Evolutionary conservation across 768 basidiomycete species (phyloP), one percentile per base, ranked within the genome.

Genomic region (Leccinum barrowsii): DNA sequence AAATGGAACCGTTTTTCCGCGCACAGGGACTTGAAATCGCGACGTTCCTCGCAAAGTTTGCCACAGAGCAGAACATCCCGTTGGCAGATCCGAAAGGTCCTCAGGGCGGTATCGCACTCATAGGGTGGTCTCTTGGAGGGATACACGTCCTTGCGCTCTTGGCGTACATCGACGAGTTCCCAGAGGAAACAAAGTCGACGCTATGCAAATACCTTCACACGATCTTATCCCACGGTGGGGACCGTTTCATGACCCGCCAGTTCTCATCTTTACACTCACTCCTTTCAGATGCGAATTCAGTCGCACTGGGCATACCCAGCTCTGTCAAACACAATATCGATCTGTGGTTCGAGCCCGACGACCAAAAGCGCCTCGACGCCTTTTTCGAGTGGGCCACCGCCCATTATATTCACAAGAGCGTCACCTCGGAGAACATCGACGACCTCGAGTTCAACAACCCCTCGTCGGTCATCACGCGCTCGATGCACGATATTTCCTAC

Each of bases 61-160:
- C 67, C 2, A 50, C 49, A 2, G 55, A 55, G 37, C 50, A 66
- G 22, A 30, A 24, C n/a, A 66, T 67, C 28, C 67, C 67, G 11
- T 15, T 37, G 11, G 60, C 63, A 0, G 53, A 65, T 50, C 57
- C 11, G 1, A 22, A 44, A 1, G 2, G 3, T 19, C 53, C 5
- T 15, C 58, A 52, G 0, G 44, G 67, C 4, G 66, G 66, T 5
- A 59, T 68, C 22, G 59, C 19, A 1, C 42, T 67, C 24, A 60
- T 67, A 2, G 66, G 63, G 5, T 67, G 66, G 66, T 68, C 66
- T 7, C 57, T 67, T 3, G 66, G 22, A 12, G 49, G 59, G 22
- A 47, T 66, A 22, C 64, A 67, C 28, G 51, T 11, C 2, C 22
- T 50, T 3, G 49, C 67, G 7, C 2, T 49, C 32, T 50, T 67